phyloP scores from a whole-genome alignment of 768 basidiomycete genomes.

The Lactarius pseudohatsudake region DNA sequence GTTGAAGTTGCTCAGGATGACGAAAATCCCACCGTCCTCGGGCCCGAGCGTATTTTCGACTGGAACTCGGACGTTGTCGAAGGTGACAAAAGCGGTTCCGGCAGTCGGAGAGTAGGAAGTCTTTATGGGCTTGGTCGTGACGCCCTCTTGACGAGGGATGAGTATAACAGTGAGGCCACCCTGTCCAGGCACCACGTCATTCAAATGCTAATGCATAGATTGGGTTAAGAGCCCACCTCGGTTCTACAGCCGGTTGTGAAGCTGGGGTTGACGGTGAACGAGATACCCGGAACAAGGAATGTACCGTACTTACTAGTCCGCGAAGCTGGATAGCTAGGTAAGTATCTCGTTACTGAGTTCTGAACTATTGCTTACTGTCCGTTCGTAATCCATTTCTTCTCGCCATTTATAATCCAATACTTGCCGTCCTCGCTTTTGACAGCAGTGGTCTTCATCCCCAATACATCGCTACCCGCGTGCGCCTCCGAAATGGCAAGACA shows the following conservation, averaged over 20 bases:
- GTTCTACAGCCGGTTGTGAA: slow-evolving; percentile 79
- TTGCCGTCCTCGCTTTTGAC: slow-evolving; percentile 80
- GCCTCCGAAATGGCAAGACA: slow-evolving; percentile 88
- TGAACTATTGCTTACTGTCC: slow-evolving; percentile 46
- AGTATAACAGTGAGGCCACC: slow-evolving; percentile 81
- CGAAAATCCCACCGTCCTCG: slow-evolving; percentile 71
- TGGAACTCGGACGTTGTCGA: slow-evolving; percentile 83
- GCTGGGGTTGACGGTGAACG: slow-evolving; percentile 27
- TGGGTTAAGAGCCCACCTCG: slow-evolving; percentile 36
- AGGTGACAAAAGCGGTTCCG: slow-evolving; percentile 80
- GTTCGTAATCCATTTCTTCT: slow-evolving; percentile 87
- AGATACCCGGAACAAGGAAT: not conserved
- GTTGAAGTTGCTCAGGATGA: slow-evolving; percentile 83
- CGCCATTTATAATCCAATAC: slow-evolving; percentile 82
- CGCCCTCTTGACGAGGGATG: slow-evolving; percentile 78
- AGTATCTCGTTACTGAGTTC: not conserved
- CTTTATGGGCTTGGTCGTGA: slow-evolving; percentile 83
- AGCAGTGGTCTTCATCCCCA: slow-evolving; percentile 77
- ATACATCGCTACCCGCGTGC: slow-evolving; percentile 83
- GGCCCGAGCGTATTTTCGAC: slow-evolving; percentile 83
- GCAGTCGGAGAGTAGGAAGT: slow-evolving; percentile 85
- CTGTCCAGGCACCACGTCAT: slow-evolving; percentile 21
- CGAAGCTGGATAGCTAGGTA: slow-evolving; percentile 32
- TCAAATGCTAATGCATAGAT: slow-evolving; percentile 37
- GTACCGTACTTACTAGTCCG: slow-evolving; percentile 40